phyloP scores from a whole-genome alignment of 345 rosid genomes.

The Melaleuca quinquenervia region DNA sequence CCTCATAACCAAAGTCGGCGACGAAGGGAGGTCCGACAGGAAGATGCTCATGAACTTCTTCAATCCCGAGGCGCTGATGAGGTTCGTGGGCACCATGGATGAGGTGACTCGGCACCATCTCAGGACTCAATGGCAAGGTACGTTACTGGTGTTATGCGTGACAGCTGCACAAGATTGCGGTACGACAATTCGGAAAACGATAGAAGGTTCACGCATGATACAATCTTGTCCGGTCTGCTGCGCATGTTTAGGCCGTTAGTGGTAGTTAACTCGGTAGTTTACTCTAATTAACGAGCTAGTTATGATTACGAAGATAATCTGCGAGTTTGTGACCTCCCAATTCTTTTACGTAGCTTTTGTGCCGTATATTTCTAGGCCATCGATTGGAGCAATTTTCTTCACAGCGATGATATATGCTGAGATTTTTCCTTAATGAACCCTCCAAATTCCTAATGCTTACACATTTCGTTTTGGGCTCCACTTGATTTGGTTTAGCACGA shows the following conservation, averaged over 20 bases:
- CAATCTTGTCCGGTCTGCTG: background rate
- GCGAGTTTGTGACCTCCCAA: no score
- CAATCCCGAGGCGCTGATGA: slow-evolving; percentile 2
- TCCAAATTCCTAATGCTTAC: no score
- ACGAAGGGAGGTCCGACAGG: slow-evolving; percentile 10
- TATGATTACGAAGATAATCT: background rate
- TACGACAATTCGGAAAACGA: no score
- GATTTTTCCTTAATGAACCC: no score
- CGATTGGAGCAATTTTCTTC: no score
- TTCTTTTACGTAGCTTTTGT: no score
- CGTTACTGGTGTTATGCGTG: background rate
- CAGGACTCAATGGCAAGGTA: slow-evolving; percentile 13
- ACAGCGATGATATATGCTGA: no score
- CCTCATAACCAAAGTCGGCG: slow-evolving; percentile 6
- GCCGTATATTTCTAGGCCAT: no score
- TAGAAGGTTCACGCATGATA: no score
- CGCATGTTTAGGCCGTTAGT: background rate
- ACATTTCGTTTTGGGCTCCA: no score
- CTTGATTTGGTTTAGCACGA: no score
- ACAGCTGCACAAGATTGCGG: background rate
- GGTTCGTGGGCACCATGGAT: slow-evolving; percentile 9
- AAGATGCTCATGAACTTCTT: slow-evolving; percentile 9
- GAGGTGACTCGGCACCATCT: slow-evolving; percentile 9
- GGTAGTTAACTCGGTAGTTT: background rate
- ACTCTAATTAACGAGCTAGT: background rate